Evolutionary conservation across 2,329 filamentous ascomycete genomes (phyloP).

Genomic region (Apiospora koreana): DNA sequence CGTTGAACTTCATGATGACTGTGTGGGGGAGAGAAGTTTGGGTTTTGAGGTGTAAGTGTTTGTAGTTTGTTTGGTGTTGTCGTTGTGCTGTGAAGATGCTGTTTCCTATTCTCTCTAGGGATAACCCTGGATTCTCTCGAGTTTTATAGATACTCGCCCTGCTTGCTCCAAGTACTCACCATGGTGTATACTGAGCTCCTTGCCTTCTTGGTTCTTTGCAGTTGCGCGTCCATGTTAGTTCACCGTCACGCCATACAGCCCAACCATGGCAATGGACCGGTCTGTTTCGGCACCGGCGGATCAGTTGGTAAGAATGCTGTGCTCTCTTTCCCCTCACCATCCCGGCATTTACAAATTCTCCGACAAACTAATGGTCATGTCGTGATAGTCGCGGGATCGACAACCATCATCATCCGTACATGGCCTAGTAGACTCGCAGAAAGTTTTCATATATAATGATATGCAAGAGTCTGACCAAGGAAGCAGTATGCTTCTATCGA

Average conservation of each 20-base stretch:
- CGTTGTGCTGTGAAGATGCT: background rate
- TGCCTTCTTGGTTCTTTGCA: too few species aligned
- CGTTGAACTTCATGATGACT: constrained; percentile 28
- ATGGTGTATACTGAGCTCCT: too few species aligned
- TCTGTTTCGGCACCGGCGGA: too few species aligned
- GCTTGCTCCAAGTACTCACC: too few species aligned
- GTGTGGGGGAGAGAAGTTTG: background rate
- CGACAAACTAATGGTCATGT: background rate
- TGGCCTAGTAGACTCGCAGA: background rate
- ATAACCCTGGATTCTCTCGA: background rate
- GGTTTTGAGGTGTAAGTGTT: background rate
- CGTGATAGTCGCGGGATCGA: background rate
- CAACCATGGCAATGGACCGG: too few species aligned
- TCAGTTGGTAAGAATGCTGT: background rate
- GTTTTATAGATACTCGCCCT: too few species aligned
- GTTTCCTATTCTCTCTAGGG: background rate
- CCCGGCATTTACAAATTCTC: too few species aligned
- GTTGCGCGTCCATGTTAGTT: too few species aligned
- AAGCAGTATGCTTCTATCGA: background rate
- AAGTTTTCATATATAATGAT: background rate
- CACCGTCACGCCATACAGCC: too few species aligned
- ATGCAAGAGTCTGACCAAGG: background rate
- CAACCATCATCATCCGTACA: background rate
- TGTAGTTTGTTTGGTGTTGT: background rate
- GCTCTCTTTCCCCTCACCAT: background rate